Percentiles rank a stretch among this genome's conserved stretches.
Conservation (phyloP, 345 rosid genomes). For the Salix caprea region DNA sequence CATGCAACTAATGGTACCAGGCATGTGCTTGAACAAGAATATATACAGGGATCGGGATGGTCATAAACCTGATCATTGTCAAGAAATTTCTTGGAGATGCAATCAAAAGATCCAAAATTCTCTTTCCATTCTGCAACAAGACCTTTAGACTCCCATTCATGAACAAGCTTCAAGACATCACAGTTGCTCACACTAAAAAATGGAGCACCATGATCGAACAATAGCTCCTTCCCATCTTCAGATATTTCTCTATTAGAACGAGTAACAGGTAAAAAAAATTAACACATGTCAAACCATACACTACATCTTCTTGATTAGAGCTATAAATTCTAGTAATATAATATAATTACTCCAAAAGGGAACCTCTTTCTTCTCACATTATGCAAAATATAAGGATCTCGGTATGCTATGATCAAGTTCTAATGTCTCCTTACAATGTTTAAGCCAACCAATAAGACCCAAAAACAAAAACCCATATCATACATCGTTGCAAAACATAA, state of each 20-base stretch:
- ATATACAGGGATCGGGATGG: not conserved
- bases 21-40: not conserved
- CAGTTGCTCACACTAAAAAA: slow-evolving; percentile 47
- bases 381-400: no score
- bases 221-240: slow-evolving; percentile 61
- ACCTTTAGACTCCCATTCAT: slow-evolving; percentile 71
- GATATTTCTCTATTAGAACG: slow-evolving; percentile 43
- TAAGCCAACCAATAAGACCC: no score
- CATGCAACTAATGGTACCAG: not conserved
- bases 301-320: no score
- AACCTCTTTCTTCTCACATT: no score
- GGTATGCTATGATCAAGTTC: no score
- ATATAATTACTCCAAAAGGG: no score
- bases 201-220: slow-evolving; percentile 88
- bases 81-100: slow-evolving; percentile 43
- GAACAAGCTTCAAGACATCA: slow-evolving; percentile 50
- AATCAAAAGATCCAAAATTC: slow-evolving; percentile 57
- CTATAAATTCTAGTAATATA: no score
- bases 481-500: not conserved
- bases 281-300: no score
- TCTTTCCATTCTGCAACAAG: slow-evolving; percentile 68
- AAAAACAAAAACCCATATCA: no score
- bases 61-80: slow-evolving; percentile 44
- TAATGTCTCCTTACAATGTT: no score
- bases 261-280: no score